Conservation (phyloP, 257 asterid species). For the Solanum ossicruentum region DNA sequence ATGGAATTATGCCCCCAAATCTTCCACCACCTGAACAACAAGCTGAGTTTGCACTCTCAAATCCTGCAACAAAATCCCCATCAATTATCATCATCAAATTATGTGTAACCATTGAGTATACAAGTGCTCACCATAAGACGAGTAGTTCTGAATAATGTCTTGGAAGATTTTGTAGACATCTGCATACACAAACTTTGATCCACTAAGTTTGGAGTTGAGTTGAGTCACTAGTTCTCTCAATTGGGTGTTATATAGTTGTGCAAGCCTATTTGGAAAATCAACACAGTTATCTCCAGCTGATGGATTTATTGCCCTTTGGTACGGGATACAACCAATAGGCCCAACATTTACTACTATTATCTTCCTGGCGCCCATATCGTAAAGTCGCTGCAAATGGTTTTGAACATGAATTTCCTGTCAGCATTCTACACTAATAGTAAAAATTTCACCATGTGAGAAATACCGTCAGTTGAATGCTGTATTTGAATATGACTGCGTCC, state of each 20-base stretch:
- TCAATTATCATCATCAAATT: neutral
- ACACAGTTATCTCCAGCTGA: constrained; percentile 38
- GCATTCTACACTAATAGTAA: neutral
- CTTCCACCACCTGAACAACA: constrained; percentile 51
- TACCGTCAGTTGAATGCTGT: constrained; percentile 37
- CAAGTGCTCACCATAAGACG: constrained; percentile 26
- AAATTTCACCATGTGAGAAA: too few relatives aligned
- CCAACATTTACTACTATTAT: constrained; percentile 55
- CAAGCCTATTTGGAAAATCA: constrained; percentile 43
- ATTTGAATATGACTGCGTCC: constrained; percentile 45
- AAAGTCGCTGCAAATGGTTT: constrained; percentile 39
- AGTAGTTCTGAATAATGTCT: constrained; percentile 36
- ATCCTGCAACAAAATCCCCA: constrained; percentile 20
- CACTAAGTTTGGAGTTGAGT: constrained; percentile 25
- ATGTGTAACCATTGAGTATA: neutral
- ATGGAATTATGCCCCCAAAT: constrained; percentile 63
- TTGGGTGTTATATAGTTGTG: constrained; percentile 42
- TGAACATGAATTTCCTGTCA: neutral
- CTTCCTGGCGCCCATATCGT: constrained; percentile 47
- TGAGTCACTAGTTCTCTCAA: constrained; percentile 30
- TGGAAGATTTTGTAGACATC: constrained; percentile 44
- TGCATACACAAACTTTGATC: constrained; percentile 50
- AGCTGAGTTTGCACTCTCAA: constrained; percentile 43
- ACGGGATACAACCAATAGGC: constrained; percentile 82
- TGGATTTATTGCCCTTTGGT: constrained; percentile 49